These are phyloP conservation scores for Pythium guiyangense DNA, from an alignment of 352 stramenopile genomes.

Conservation along the genomic window DNA sequence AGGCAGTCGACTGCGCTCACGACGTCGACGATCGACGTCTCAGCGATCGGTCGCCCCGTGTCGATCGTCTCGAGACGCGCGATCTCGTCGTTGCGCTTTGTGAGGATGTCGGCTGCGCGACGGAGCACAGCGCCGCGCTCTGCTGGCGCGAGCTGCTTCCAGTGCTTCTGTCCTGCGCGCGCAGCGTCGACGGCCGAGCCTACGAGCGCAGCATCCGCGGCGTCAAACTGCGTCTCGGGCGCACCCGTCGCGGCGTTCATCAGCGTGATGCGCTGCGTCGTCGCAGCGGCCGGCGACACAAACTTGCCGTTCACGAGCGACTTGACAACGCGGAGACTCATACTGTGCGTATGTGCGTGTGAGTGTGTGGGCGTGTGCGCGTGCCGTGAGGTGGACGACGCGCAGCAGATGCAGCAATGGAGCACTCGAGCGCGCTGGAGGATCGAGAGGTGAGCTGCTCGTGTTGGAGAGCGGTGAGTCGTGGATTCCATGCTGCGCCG, in stretches of 20 bases:
- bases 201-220: conserved; percentile 45
- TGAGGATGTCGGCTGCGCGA: conserved; percentile 56
- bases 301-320: conserved; percentile 77
- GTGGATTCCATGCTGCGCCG: no score
- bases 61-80: conserved; percentile 73
- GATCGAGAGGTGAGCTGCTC: no score
- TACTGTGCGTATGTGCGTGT: no score
- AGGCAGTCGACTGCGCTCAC: conserved; percentile 70
- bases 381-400: no score
- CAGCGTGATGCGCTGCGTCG: conserved; percentile 36
- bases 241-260: conserved; percentile 46
- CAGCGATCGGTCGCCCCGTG: conserved; percentile 68
- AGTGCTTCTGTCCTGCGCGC: conserved; percentile 45
- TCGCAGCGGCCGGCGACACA: conserved; percentile 17
- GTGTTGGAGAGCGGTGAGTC: no score
- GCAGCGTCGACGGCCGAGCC: conserved; percentile 41
- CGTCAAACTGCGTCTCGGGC: conserved; percentile 52
- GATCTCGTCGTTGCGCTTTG: conserved; percentile 54
- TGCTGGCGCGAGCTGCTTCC: conserved; percentile 50
- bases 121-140: conserved; percentile 63
- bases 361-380: no score
- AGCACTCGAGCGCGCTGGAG: no score
- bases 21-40: conserved; percentile 69
- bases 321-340: conserved; percentile 24
- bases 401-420: no score